Evolutionary conservation across 495 filamentous ascomycete genomes (phyloP), one percentile per base, ranked within the genome.

Genomic region (Rhypophila decipiens): DNA sequence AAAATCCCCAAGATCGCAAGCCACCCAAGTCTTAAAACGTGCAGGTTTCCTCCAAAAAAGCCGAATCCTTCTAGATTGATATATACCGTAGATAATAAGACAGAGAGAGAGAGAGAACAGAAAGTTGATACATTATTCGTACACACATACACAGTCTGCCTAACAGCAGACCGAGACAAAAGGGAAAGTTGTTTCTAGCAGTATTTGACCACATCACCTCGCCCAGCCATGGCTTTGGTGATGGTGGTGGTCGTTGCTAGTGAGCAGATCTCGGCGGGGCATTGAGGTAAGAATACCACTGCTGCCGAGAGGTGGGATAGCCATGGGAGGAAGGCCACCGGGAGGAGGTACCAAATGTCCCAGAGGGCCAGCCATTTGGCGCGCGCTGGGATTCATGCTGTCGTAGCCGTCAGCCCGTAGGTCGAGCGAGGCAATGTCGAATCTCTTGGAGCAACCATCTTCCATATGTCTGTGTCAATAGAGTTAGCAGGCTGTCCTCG

Each of bases 401-500:
- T 71, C 64, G 57, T 67, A 72, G 53, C 52, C 46, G 11, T 73
- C 67, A 35, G 66, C 48, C n/a, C 68, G 66, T 21, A 74, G 50
- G 49, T 73, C 70, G 40, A 73, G 57, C 0, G 70, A 71, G 35
- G 64, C 65, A 23, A 74, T 65, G 50, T 89, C 83, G 59, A 84
- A 81, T 27, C 86, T 74, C 61, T 84, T 85, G 8, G 85, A 74
- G 61, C 86, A 89, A 29, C 86, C 85, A 59, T 89, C 86, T 64
- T 89, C 86, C 66, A 85, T 82, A 56, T 90, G 86, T 62, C 86
- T 87, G 44, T 7, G 53, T 58, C 54, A 35, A 39, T 24, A 0
- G 1, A 35, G 52, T 44, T 53, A 24, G 11, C 11, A 13, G n/a
- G 27, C 42, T 20, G 9, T 2, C 24, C 12, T 34, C 2, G 8